Evolutionary conservation across 1,284 basidiomycete genomes (phyloP), one percentile per base, ranked within the genome.

Genomic region (Laetiporus sulphureus): DNA sequence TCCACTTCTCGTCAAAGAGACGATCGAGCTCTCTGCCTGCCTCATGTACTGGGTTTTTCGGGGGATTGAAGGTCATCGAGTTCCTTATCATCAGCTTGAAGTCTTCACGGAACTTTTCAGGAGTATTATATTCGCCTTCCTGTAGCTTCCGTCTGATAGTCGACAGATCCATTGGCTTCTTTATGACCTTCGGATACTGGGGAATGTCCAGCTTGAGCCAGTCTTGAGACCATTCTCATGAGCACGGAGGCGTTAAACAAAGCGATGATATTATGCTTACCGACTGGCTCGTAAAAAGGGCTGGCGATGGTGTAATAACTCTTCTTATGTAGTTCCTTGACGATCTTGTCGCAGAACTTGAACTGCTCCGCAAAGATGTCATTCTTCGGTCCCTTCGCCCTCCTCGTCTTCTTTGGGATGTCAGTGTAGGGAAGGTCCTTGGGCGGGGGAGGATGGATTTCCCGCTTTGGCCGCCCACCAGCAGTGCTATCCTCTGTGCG

Each of bases 71-170:
- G 1, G 75, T 70, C 60, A 86, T 85, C 60, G 94, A 98, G 62
- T 99, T 99, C 45, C 80, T 75, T 56, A 97, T 85, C 81, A 99
- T 91, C 49, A 95, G 72, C 61, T 88, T 87, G 69, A 98, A 90
- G 66, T 99, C 96, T 15, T 85, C 80, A 49, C 84, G 80, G 59
- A 98, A 93, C 56, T 84, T 83, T 27, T 77, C 70, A 1, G 87
- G 81, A 21, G 75, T 82, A 3, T 77, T 56, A 61, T 98, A 99
- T 49, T 83, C 77, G 46, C 76, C 71, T 24, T 71, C 69, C 34
- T 90, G 83, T 36, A 99, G 72, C 63, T 92, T 94, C 60, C 69
- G 76, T 53, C 80, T 79, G 72, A 97, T 92, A 5, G 88, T 91
- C n/a, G 77, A 73, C 43, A 97, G 59, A 62, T 98, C 93, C 83